Conservation (phyloP, 805 yeast genomes). For the Teunomyces cretensis region DNA sequence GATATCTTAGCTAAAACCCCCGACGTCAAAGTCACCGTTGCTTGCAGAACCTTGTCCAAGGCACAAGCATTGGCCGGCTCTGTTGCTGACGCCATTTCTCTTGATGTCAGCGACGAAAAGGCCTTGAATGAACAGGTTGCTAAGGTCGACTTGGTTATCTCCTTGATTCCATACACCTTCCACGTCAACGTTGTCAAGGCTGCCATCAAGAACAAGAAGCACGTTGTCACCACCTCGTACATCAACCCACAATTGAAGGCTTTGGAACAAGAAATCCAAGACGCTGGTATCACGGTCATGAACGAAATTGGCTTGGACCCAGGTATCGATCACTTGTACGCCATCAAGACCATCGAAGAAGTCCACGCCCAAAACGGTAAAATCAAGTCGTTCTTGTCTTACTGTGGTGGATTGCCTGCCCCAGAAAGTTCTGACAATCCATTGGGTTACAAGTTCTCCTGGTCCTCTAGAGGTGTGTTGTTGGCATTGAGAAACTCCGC, state of each 20-base stretch:
- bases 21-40: conserved; percentile 88
- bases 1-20: conserved; percentile 81
- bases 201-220: conserved; percentile 85
- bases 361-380: conserved; percentile 90
- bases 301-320: conserved; percentile 99
- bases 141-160: conserved; percentile 81
- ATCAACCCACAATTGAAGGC: conserved; percentile 88
- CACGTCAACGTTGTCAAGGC: conserved; percentile 92
- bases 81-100: conserved; percentile 76
- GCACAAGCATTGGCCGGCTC: conserved; percentile 85
- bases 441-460: conserved; percentile 96
- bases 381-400: conserved; percentile 89
- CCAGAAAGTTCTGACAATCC: conserved; percentile 98
- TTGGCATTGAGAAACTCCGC: conserved; percentile 95
- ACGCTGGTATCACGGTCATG: conserved; percentile 96
- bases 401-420: conserved; percentile 99
- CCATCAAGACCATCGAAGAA: conserved; percentile 96
- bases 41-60: conserved; percentile 86
- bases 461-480: conserved; percentile 98
- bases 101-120: conserved; percentile 80
- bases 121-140: conserved; percentile 79
- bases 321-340: conserved; percentile 97
- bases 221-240: conserved; percentile 94
- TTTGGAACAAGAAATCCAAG: conserved; percentile 81
- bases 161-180: conserved; percentile 93